Percentiles rank a stretch among this genome's conserved stretches.
Conservation (phyloP, 805 yeast species). For the Barnettozyma salicaria region DNA sequence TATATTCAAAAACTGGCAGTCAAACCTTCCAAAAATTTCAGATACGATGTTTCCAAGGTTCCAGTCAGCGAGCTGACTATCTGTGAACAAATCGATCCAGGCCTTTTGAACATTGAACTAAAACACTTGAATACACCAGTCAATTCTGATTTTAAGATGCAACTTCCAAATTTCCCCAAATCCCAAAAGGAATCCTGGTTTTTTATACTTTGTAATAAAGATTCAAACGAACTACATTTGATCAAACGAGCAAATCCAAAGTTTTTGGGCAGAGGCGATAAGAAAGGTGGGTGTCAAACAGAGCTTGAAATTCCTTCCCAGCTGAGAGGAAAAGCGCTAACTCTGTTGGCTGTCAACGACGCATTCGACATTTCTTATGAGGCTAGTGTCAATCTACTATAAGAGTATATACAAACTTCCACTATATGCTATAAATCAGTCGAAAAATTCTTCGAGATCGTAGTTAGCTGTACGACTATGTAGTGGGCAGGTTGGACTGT, state of each 20-base stretch:
- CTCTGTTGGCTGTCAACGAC: constrained; percentile 54
- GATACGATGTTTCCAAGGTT: constrained; percentile 45
- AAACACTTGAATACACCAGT: constrained; percentile 43
- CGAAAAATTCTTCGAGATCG: too few species aligned
- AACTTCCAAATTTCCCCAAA: constrained; percentile 81
- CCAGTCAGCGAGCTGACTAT: constrained; percentile 52
- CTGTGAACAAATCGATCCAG: constrained; percentile 30
- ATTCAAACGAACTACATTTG: constrained; percentile 48
- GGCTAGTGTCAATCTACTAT: constrained; percentile 19
- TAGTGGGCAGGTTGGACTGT: too few species aligned
- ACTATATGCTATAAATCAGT: background rate
- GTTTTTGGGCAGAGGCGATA: constrained; percentile 19
- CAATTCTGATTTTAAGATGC: constrained; percentile 57
- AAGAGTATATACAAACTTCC: background rate
- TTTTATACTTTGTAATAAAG: constrained; percentile 49
- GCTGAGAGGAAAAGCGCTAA: constrained; percentile 39
- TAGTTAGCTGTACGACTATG: too few species aligned
- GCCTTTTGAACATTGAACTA: constrained; percentile 38
- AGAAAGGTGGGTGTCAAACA: constrained; percentile 31
- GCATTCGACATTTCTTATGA: constrained; percentile 52
- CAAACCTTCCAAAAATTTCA: constrained; percentile 43
- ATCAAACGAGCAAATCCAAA: constrained; percentile 74
- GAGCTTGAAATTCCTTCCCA: constrained; percentile 45
- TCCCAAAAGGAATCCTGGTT: constrained; percentile 94
- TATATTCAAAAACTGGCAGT: constrained; percentile 33